Base-by-base conservation (phyloP, 129 eudicot species). In the Flaveria ramosissima region DNA sequence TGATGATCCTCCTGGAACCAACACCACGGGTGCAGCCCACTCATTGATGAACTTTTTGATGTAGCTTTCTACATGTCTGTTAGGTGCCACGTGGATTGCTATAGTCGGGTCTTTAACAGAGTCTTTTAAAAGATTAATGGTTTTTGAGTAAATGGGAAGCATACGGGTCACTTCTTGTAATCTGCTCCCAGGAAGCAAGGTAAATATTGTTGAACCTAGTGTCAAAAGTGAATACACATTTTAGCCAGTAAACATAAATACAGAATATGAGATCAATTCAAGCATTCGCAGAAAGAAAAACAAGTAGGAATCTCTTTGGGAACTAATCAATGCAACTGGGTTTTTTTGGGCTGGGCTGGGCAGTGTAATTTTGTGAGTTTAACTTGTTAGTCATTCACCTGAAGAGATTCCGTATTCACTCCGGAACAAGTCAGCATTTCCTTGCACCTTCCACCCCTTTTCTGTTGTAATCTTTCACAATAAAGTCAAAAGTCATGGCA, bases 131-230 rank as follows among this genome's bases (percentile, higher is more conserved):
- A 84, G 75, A 61, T 84, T 80, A 84, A 87, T 74, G 56, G 93
- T 83, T 60, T 79, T 78, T 56, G 86, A 84, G 84, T 87, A 94
- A 79, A 94, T 86, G 16, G 98, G 84, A 73, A 91, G 90, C 98
- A 94, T 94, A 45, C 96, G 97, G 10, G 78, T 83, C 46, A 94
- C 98, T 88, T 90, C 98, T 80, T 89, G 98, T 66, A 87, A 79
- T 84, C 98, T 88, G 81, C 98, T 94, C 77, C 98, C 98, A 66
- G 97, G 97, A 78, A 91, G 97, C 87, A 93, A 67, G 62, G 87
- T 77, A 26, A 90, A 46, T 30, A 90, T 48, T 21, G 83, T 84
- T 6, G 96, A 83, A 39, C 93, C 97, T 93, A 65, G 41, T 65
- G 65, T 63, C 46, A 26, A 75, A 55, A 77, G 21, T 46, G 56